A percentile compares a stretch with the other conserved stretches of the same genome.
Evolutionary conservation across 129 eudicot genomes (phyloP).

Genomic region (Flaveria robusta): DNA sequence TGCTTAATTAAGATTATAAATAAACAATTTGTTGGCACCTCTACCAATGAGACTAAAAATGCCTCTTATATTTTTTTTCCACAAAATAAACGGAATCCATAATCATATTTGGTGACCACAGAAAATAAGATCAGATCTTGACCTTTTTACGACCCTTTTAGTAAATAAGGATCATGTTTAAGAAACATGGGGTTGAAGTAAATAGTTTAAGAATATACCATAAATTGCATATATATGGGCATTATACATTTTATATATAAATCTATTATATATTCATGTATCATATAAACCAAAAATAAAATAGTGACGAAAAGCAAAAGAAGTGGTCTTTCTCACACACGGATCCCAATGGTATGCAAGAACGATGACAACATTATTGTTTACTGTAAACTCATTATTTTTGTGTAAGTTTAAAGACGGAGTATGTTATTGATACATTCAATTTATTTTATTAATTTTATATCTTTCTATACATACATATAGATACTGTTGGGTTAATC

Average conservation of each 20-base stretch:
- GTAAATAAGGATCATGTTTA: constrained; percentile 35
- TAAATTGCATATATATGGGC: constrained; percentile 33
- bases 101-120: constrained; percentile 27
- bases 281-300: constrained; percentile 36
- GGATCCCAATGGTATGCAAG: constrained; percentile 87
- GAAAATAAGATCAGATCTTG: constrained; percentile 38
- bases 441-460: too few relatives aligned
- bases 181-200: constrained; percentile 31
- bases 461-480: too few relatives aligned
- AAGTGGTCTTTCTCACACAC: constrained; percentile 89
- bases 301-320: constrained; percentile 41
- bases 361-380: constrained; percentile 74
- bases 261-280: constrained; percentile 10
- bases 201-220: constrained; percentile 38
- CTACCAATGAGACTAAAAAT: constrained; percentile 8
- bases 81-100: constrained; percentile 16
- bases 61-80: background rate
- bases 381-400: constrained; percentile 68
- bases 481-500: too few relatives aligned
- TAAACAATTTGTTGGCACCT: constrained; percentile 1
- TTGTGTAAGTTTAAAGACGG: constrained; percentile 89
- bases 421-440: too few relatives aligned
- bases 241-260: constrained; percentile 15
- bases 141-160: constrained; percentile 37
- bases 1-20: too few relatives aligned